Evolutionary conservation across 345 rosid species (phyloP).

Genomic region (Cochlearia excelsa): DNA sequence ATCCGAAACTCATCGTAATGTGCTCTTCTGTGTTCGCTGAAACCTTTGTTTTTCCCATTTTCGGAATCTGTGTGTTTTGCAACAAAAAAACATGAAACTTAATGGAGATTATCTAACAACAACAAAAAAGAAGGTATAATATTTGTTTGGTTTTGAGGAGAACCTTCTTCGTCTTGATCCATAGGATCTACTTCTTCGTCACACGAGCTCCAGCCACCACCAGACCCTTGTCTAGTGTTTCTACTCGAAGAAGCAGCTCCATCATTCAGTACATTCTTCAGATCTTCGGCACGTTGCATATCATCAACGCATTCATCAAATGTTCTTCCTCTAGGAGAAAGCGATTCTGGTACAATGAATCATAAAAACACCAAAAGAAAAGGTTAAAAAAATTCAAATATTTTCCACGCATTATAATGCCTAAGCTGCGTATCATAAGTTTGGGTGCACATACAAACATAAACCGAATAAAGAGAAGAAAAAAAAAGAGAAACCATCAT

Average conservation of each 20-base stretch:
- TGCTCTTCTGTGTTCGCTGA: constrained; percentile 74
- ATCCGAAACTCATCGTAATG: constrained; percentile 87
- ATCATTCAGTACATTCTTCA: constrained; percentile 57
- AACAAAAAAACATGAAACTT: constrained; percentile 3
- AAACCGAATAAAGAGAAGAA: constrained; percentile 10
- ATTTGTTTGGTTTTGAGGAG: constrained; percentile 8
- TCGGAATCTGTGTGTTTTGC: constrained; percentile 41
- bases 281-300: constrained; percentile 63
- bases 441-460: not conserved
- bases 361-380: constrained; percentile 8
- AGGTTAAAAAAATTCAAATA: too few species aligned
- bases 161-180: constrained; percentile 82
- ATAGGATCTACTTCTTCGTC: constrained; percentile 79
- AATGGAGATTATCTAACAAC: not conserved
- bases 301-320: constrained; percentile 60
- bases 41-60: constrained; percentile 44
- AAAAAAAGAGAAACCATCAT: constrained; percentile 52
- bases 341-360: constrained; percentile 44
- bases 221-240: constrained; percentile 35
- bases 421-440: not conserved
- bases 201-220: constrained; percentile 79
- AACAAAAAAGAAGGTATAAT: not conserved
- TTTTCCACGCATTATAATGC: not conserved
- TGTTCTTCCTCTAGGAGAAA: constrained; percentile 54
- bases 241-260: constrained; percentile 72